These are phyloP conservation scores for Boletus edulis DNA, from an alignment of 768 basidiomycete genomes.

Conservation along the genomic window DNA sequence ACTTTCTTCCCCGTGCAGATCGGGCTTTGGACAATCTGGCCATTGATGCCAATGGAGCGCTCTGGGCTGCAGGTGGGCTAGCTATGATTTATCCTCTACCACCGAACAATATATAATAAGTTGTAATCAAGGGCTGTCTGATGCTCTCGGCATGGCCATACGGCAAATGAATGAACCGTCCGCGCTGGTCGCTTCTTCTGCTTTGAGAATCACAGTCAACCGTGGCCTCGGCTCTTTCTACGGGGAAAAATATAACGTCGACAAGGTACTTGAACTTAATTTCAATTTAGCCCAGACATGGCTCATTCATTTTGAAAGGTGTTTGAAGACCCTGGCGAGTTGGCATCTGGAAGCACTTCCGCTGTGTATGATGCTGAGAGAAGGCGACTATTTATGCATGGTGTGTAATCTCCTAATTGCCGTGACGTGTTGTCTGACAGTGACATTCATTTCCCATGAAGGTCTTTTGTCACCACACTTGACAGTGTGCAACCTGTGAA, in stretches of 20 bases:
- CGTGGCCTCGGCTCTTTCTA: constrained; percentile 49
- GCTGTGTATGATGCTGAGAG: constrained; percentile 54
- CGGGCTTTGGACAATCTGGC: constrained; percentile 58
- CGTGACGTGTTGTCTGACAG: constrained; percentile 1
- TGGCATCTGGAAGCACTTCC: constrained; percentile 56
- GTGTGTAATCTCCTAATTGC: constrained; percentile 34
- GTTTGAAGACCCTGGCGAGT: constrained; percentile 64
- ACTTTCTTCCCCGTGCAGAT: constrained; percentile 33
- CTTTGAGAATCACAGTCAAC: constrained; percentile 52
- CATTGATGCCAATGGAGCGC: constrained; percentile 54
- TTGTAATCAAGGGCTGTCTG: constrained; percentile 40
- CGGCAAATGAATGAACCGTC: constrained; percentile 45
- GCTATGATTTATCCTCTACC: background rate
- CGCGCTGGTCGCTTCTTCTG: constrained; percentile 44
- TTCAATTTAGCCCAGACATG: background rate
- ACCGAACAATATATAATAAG: background rate
- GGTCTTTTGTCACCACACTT: constrained; percentile 36
- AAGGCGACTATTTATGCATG: constrained; percentile 54
- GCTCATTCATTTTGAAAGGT: constrained; percentile 37
- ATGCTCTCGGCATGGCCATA: constrained; percentile 31
- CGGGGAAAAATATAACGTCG: constrained; percentile 56
- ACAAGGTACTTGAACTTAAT: constrained; percentile 43
- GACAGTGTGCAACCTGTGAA: constrained; percentile 31
- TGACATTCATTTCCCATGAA: constrained; percentile 11
- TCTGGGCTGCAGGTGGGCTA: constrained; percentile 60